Evolutionary conservation across 2,329 filamentous ascomycete genomes (phyloP), one percentile per base, ranked within the genome.

Genomic region (Amauroascus verrucosus): DNA sequence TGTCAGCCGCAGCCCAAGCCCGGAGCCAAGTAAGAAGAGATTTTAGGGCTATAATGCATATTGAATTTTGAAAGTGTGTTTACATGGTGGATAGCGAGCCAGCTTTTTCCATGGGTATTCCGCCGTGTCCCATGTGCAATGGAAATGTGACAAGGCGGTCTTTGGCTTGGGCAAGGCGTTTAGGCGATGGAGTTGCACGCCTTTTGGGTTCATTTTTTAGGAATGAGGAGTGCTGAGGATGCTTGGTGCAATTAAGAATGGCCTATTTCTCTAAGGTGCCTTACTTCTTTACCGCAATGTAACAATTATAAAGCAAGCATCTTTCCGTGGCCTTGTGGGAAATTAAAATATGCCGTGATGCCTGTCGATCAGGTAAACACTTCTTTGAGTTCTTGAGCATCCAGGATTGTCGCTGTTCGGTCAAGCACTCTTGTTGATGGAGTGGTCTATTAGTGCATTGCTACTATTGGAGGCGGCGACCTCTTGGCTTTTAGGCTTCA

Each of bases 1-100:
- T 69, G 81, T 83, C 59, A 86, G 76, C 59, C 80, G 88, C 65
- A 95, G 87, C 67, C 88, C 90, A 0, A 93, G 85, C 61, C 91
- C 91, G 2, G 88, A 95, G 70, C 87, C 88, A 5, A 81, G 83
- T 57, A 81, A 85, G 65, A 83, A 83, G 70, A 78, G 87, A 62
- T 85, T 75, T 66, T 88, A 77, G 66, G 9, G 20, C 2, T 5
- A 41, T 14, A n/a, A 35, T 24, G 2, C 14, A 22, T 28, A 4
- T 46, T 30, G 60, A 24, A 50, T 54, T 14, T 30, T 16, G 30
- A 11, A 38, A 26, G 16, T 38, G 32, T 47, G 11, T 11, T 38
- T 26, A 6, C 13, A 26, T 28, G 11, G 6, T 16, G 43, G 24
- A 37, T 13, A 20, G 30, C 28, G 5, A 6, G 32, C n/a, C 35